Percentiles rank a stretch among this genome's conserved stretches.
Conservation (phyloP, 1,284 basidiomycete species). For the Austroboletus rostrupii region DNA sequence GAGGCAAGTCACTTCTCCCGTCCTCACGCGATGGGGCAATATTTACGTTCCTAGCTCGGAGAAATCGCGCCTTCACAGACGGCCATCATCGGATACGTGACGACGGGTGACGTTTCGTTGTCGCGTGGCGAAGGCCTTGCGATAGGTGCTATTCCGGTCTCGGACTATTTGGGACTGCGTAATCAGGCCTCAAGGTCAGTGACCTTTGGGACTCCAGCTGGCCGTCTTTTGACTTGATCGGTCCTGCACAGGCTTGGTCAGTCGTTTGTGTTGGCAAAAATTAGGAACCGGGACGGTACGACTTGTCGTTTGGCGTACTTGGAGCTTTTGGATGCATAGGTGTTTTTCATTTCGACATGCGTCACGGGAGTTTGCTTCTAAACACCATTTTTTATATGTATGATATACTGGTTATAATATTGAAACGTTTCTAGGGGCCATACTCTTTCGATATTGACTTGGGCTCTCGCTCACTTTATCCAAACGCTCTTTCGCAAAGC, state of each 20-base stretch:
- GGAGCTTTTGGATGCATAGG: conserved; percentile 32
- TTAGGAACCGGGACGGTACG: conserved; percentile 45
- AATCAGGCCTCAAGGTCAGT: conserved; percentile 49
- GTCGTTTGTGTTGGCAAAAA: conserved; percentile 38
- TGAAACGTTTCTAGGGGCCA: no score
- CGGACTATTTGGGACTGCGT: conserved; percentile 48
- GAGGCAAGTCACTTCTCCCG: conserved; percentile 16
- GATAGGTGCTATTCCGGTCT: conserved; percentile 65
- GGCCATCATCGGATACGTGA: conserved; percentile 72
- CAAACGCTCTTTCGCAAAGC: no score
- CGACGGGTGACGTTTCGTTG: conserved; percentile 77
- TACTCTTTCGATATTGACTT: no score
- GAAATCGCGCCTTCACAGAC: conserved; percentile 35
- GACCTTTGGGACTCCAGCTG: neutral
- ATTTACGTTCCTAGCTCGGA: conserved; percentile 38
- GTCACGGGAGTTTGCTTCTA: no score
- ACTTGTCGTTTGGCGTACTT: conserved; percentile 42
- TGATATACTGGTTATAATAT: no score
- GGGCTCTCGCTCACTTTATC: no score
- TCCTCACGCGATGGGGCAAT: neutral
- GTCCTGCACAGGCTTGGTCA: conserved; percentile 16
- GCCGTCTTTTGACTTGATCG: neutral
- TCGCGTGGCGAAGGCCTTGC: conserved; percentile 71
- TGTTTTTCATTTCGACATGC: no score
- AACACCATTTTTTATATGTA: no score